phyloP scores from a whole-genome alignment of 1,139 yeast genomes.

The Yamadazyma blattariae region DNA sequence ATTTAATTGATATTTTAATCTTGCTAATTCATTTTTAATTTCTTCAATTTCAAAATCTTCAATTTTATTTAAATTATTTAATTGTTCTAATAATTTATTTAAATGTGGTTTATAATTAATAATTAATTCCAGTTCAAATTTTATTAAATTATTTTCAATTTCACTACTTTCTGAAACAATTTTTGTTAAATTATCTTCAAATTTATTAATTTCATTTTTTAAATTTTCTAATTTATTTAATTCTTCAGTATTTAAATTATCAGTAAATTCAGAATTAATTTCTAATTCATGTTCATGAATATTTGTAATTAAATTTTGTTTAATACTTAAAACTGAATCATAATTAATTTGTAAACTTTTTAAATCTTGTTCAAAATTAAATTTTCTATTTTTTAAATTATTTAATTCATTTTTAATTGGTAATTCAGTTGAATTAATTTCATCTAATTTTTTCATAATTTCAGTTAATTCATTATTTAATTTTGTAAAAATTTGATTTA shows the following conservation, averaged over 20 bases:
- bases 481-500: slow-evolving; percentile 27
- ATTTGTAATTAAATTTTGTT: slow-evolving; percentile 25
- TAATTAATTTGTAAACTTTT: slow-evolving; percentile 21
- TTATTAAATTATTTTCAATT: slow-evolving; percentile 50
- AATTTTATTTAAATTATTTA: slow-evolving; percentile 17
- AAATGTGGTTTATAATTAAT: slow-evolving; percentile 43
- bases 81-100: slow-evolving; percentile 24
- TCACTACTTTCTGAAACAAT: slow-evolving; percentile 44
- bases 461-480: slow-evolving; percentile 46
- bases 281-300: slow-evolving; percentile 49
- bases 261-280: slow-evolving; percentile 51
- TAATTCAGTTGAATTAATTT: slow-evolving; percentile 37
- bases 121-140: slow-evolving; percentile 54
- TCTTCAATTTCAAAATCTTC: slow-evolving; percentile 43
- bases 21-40: slow-evolving; percentile 25
- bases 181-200: slow-evolving; percentile 41
- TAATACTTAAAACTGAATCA: slow-evolving; percentile 22
- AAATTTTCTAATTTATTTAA: slow-evolving; percentile 34
- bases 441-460: slow-evolving; percentile 36
- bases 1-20: slow-evolving; percentile 21
- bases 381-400: slow-evolving; percentile 37
- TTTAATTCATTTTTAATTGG: slow-evolving; percentile 42
- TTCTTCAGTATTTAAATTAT: slow-evolving; percentile 46
- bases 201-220: slow-evolving; percentile 32
- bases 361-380: slow-evolving; percentile 42